phyloP scores from a whole-genome alignment of 257 asterid species.

The Nicotiana benthamiana region DNA sequence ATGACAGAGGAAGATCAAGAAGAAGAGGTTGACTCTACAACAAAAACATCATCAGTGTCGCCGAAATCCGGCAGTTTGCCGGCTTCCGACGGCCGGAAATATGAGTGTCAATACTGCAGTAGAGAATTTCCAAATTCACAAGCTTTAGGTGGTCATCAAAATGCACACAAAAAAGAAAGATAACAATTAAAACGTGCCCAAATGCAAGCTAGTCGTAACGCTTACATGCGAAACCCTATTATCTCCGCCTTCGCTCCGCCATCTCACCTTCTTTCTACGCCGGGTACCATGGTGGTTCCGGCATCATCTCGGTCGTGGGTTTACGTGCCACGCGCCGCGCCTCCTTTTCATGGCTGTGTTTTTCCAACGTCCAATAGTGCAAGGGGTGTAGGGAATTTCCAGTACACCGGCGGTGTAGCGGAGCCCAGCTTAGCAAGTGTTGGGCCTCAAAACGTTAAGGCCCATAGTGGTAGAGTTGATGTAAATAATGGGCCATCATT shows the following conservation, averaged over 20 bases:
- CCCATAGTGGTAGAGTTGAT: constrained; percentile 37
- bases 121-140: constrained; percentile 93
- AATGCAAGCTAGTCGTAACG: constrained; percentile 74
- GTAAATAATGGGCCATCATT: constrained; percentile 51
- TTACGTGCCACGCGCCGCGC: constrained; percentile 65
- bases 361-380: constrained; percentile 46
- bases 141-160: constrained; percentile 96
- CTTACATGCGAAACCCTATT: constrained; percentile 88
- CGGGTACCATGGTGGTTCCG: constrained; percentile 32
- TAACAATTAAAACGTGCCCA: constrained; percentile 91
- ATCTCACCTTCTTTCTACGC: constrained; percentile 60
- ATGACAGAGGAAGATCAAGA: constrained; percentile 39
- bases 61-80: constrained; percentile 35
- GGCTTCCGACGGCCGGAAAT: constrained; percentile 63
- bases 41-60: constrained; percentile 28
- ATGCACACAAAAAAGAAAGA: constrained; percentile 91
- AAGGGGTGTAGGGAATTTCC: constrained; percentile 34
- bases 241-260: constrained; percentile 80
- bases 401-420: constrained; percentile 35
- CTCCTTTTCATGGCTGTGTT: constrained; percentile 61
- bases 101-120: constrained; percentile 93
- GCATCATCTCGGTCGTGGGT: constrained; percentile 53
- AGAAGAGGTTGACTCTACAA: constrained; percentile 30
- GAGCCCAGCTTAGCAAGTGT: constrained; percentile 42
- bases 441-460: constrained; percentile 54